phyloP scores from a whole-genome alignment of 2,329 filamentous ascomycete genomes.

The Ciborinia camelliae region DNA sequence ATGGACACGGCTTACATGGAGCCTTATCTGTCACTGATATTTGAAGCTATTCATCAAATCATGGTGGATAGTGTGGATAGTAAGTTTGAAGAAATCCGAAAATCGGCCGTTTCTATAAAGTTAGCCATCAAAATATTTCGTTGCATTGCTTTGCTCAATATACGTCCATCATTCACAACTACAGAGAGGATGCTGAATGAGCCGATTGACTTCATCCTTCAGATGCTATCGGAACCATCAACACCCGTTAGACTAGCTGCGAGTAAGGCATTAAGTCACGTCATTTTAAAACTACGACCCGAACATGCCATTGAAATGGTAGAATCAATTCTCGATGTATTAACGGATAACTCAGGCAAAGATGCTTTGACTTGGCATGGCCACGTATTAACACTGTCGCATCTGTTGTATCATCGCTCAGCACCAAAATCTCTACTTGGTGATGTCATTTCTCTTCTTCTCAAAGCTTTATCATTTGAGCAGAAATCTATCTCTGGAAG shows the following conservation, averaged over 20 bases:
- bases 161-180: constrained; percentile 21
- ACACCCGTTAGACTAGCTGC: constrained; percentile 87
- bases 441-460: constrained; percentile 70
- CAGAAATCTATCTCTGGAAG: constrained; percentile 81
- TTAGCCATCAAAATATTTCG: constrained; percentile 81
- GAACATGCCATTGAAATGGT: constrained; percentile 85
- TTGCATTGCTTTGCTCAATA: constrained; percentile 63
- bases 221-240: constrained; percentile 77
- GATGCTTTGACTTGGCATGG: constrained; percentile 74
- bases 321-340: constrained; percentile 75
- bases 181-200: constrained; percentile 64
- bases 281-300: constrained; percentile 73
- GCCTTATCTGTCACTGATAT: constrained; percentile 62
- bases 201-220: constrained; percentile 76
- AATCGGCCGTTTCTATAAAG: constrained; percentile 78
- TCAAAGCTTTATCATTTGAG: constrained; percentile 83
- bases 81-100: constrained; percentile 53
- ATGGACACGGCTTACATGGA: constrained; percentile 73
- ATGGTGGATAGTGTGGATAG: constrained; percentile 52
- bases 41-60: constrained; percentile 58
- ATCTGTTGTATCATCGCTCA: constrained; percentile 81
- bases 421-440: constrained; percentile 71
- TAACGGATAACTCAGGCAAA: constrained; percentile 51
- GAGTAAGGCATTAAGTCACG: constrained; percentile 86
- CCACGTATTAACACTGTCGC: constrained; percentile 79